Conservation (phyloP, 75 land plant species). For the Cunninghamia lanceolata region DNA sequence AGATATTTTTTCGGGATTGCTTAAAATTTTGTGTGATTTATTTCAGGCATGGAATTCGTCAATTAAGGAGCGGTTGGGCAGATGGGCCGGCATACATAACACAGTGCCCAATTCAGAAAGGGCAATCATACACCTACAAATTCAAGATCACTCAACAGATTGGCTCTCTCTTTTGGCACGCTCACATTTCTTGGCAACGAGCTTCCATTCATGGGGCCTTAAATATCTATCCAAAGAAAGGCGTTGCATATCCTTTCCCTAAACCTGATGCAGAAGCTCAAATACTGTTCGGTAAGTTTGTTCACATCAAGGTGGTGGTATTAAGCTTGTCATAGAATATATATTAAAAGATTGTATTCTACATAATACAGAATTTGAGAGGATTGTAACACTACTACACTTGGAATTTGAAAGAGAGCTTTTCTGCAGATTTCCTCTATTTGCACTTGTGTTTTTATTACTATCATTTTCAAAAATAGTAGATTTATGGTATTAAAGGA, state of each 20-base stretch:
- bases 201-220: constrained; percentile 41
- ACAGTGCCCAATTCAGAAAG: constrained; percentile 37
- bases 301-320: not conserved
- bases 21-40: not conserved
- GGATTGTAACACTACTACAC: no score
- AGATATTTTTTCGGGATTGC: not conserved
- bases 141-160: constrained; percentile 29
- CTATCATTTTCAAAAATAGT: no score
- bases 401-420: no score
- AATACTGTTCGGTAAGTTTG: constrained; percentile 30
- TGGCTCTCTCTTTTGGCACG: constrained; percentile 48
- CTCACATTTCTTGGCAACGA: constrained; percentile 42
- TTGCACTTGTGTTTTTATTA: no score
- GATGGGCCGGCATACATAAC: constrained; percentile 53
- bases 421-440: no score
- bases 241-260: constrained; percentile 32
- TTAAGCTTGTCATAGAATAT: no score
- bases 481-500: no score
- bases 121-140: constrained; percentile 23
- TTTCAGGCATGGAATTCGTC: constrained; percentile 47
- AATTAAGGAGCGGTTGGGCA: constrained; percentile 30
- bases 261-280: constrained; percentile 23
- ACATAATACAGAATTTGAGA: no score
- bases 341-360: no score
- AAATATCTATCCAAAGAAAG: constrained; percentile 24